Evolutionary conservation across 805 yeast species (phyloP).

Genomic region (Wickerhamiella sorbophila): DNA sequence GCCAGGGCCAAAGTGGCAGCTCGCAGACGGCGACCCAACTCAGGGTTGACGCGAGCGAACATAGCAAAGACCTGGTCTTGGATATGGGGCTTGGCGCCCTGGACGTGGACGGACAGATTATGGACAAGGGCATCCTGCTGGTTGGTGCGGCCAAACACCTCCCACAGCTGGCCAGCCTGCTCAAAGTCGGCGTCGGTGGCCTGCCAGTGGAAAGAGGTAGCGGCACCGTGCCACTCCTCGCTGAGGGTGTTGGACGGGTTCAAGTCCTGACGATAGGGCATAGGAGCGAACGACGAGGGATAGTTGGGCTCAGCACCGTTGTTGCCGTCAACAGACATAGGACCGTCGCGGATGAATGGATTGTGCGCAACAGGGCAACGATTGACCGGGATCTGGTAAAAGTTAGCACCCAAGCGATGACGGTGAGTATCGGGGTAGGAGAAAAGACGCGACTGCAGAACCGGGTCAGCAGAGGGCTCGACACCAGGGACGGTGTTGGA

Average conservation of each 20-base stretch:
- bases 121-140: slow-evolving; percentile 76
- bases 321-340: slow-evolving; percentile 33
- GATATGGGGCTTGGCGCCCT: slow-evolving; percentile 53
- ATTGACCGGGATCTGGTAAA: slow-evolving; percentile 53
- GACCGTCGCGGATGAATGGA: slow-evolving; percentile 51
- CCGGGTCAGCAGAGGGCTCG: slow-evolving; percentile 68
- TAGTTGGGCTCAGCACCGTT: slow-evolving; percentile 40
- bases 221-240: slow-evolving; percentile 73
- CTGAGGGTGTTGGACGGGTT: slow-evolving; percentile 33
- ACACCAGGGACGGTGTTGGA: slow-evolving; percentile 59
- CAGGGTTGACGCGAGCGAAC: slow-evolving; percentile 58
- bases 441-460: slow-evolving; percentile 59
- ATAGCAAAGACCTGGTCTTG: slow-evolving; percentile 68
- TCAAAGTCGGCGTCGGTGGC: slow-evolving; percentile 52
- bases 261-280: slow-evolving; percentile 19
- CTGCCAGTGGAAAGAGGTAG: slow-evolving; percentile 78
- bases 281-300: slow-evolving; percentile 31
- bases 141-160: slow-evolving; percentile 63
- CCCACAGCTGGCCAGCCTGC: slow-evolving; percentile 68
- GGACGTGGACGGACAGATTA: slow-evolving; percentile 64
- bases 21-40: slow-evolving; percentile 53
- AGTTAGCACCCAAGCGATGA: slow-evolving; percentile 59
- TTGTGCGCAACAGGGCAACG: slow-evolving; percentile 35
- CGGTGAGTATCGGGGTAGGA: slow-evolving; percentile 68
- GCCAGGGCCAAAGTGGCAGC: slow-evolving; percentile 41